Percentiles rank a stretch among this genome's conserved stretches.
These are phyloP conservation scores for Sophora flavescens DNA, from an alignment of 306 rosid species.

Conservation along the genomic window DNA sequence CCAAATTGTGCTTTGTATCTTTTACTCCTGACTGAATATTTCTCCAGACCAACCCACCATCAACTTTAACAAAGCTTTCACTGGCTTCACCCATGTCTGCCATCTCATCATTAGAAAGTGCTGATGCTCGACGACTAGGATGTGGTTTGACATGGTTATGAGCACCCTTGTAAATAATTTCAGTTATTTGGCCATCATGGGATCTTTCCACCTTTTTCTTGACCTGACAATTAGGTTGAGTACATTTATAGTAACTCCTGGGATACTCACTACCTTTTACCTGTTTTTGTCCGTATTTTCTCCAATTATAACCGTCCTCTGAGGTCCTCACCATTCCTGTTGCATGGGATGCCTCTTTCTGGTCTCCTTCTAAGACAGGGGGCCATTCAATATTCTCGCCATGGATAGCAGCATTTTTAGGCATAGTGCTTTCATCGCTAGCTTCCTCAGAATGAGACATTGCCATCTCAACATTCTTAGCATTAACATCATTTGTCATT, in stretches of 20 bases:
- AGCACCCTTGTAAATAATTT: conserved; percentile 82
- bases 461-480: conserved; percentile 47
- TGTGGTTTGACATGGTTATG: conserved; percentile 82
- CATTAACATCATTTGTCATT: conserved; percentile 43
- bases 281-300: conserved; percentile 96
- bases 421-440: conserved; percentile 48
- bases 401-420: conserved; percentile 46
- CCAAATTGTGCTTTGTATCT: conserved; percentile 50
- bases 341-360: conserved; percentile 53
- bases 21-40: conserved; percentile 56
- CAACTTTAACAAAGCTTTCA: conserved; percentile 56
- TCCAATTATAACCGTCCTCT: conserved; percentile 94
- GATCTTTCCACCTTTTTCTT: conserved; percentile 95
- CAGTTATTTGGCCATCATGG: conserved; percentile 90
- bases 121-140: conserved; percentile 61
- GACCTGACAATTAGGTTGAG: conserved; percentile 78
- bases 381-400: conserved; percentile 49
- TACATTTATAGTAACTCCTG: conserved; percentile 91
- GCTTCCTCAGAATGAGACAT: conserved; percentile 52
- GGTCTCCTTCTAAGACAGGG: conserved; percentile 57
- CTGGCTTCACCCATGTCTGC: conserved; percentile 62
- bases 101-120: conserved; percentile 58
- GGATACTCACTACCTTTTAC: conserved; percentile 96
- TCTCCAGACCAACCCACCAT: conserved; percentile 62
- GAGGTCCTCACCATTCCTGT: conserved; percentile 60